These are phyloP conservation scores for Xenoacremonium recifei DNA, from an alignment of 2,329 filamentous ascomycete genomes.

Conservation along the genomic window DNA sequence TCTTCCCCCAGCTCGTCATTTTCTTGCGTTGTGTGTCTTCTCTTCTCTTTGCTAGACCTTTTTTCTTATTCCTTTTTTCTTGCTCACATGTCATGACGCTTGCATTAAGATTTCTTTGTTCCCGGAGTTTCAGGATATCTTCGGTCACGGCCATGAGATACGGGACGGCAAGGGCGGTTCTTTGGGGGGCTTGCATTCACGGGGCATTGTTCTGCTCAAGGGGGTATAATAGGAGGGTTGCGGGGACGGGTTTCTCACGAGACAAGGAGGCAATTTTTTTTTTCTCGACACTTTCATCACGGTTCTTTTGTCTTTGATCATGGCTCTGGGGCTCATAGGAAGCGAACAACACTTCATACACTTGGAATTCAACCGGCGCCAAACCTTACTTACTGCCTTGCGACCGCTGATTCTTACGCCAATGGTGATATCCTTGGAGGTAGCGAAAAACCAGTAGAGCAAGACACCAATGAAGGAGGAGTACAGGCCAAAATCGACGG, in stretches of 20 bases:
- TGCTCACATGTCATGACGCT: conserved; percentile 11
- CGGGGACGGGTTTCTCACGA: conserved; percentile 14
- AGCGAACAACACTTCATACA: too few species aligned
- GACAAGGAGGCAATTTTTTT: conserved; percentile 7
- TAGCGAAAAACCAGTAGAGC: too few species aligned
- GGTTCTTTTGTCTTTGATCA: conserved; percentile 1
- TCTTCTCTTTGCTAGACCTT: conserved; percentile 4
- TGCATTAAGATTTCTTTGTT: conserved; percentile 12
- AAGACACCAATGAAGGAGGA: too few species aligned
- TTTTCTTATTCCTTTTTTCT: conserved; percentile 3
- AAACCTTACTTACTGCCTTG: too few species aligned
- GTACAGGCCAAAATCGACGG: too few species aligned
- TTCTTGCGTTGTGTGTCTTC: conserved; percentile 11
- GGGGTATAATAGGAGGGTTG: conserved; percentile 10
- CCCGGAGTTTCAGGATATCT: conserved; percentile 21
- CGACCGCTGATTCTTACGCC: too few species aligned
- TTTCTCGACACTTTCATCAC: conserved; percentile 1
- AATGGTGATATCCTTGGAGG: too few species aligned
- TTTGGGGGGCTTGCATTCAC: conserved; percentile 9
- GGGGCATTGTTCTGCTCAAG: conserved; percentile 23
- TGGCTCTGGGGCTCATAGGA: too few species aligned
- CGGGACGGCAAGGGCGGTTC: conserved; percentile 10
- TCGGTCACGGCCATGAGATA: conserved; percentile 12
- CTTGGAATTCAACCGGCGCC: too few species aligned
- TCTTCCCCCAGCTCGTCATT: conserved; percentile 11